These are phyloP conservation scores for Testicularia cyperi DNA, from an alignment of 1,284 basidiomycete species.

Conservation along the genomic window DNA sequence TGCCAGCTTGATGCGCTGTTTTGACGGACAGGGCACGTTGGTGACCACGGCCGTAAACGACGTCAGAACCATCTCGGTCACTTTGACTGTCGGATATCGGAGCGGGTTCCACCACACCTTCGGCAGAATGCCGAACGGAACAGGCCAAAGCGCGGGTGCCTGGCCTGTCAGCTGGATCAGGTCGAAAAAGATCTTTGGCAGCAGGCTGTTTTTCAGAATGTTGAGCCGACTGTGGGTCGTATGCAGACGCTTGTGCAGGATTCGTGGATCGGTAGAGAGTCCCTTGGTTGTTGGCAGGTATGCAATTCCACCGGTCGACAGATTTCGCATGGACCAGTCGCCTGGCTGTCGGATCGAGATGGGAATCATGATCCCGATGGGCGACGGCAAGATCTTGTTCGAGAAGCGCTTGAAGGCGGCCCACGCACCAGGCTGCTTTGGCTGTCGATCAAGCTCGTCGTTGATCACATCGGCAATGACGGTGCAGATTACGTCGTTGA, in stretches of 20 bases:
- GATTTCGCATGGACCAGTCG: constrained; percentile 53
- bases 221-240: constrained; percentile 37
- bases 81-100: constrained; percentile 9
- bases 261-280: constrained; percentile 9
- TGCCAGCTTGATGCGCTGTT: constrained; percentile 38
- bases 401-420: constrained; percentile 15
- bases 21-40: constrained; percentile 54
- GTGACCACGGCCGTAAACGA: constrained; percentile 50
- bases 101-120: constrained; percentile 9
- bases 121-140: constrained; percentile 26
- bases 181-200: constrained; percentile 46
- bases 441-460: constrained; percentile 34
- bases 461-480: constrained; percentile 51
- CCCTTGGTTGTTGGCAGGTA: constrained; percentile 43
- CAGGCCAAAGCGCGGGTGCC: constrained; percentile 29
- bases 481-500: constrained; percentile 56
- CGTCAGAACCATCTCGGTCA: constrained; percentile 20
- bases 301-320: constrained; percentile 51
- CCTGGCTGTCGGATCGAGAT: constrained; percentile 53
- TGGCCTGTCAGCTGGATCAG: constrained; percentile 41
- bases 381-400: constrained; percentile 37
- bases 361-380: constrained; percentile 49
- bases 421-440: constrained; percentile 12
- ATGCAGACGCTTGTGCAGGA: constrained; percentile 48
- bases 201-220: constrained; percentile 45